phyloP scores from a whole-genome alignment of 2,329 filamentous ascomycete species.

The Scedosporium dehoogii region DNA sequence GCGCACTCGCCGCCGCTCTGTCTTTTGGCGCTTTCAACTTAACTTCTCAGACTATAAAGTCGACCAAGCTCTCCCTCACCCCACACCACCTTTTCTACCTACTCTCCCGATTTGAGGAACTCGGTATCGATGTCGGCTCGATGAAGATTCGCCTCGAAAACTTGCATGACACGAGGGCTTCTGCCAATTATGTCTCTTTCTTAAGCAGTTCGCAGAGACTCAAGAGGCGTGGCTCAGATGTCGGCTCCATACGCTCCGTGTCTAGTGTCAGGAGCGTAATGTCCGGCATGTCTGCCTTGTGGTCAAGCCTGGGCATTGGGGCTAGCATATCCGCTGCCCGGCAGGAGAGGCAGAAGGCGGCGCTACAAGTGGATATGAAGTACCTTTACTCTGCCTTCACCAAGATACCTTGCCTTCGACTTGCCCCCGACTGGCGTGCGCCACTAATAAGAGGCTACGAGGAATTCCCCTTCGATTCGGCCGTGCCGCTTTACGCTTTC shows the following conservation, averaged over 20 bases:
- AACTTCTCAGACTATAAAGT: constrained; percentile 75
- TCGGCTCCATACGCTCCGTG: constrained; percentile 86
- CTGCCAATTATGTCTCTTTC: constrained; percentile 93
- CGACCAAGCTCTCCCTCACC: constrained; percentile 83
- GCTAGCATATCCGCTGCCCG: constrained; percentile 71
- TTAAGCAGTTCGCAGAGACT: constrained; percentile 73
- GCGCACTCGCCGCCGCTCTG: constrained; percentile 71
- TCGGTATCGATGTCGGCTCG: constrained; percentile 81
- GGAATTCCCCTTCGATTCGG: constrained; percentile 96
- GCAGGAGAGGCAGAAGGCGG: constrained; percentile 81
- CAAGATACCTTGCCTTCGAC: constrained; percentile 84
- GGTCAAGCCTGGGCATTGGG: constrained; percentile 78
- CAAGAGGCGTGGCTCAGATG: constrained; percentile 70
- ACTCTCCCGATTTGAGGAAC: constrained; percentile 86
- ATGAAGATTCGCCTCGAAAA: constrained; percentile 97
- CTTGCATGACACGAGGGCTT: constrained; percentile 75
- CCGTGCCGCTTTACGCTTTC: constrained; percentile 92
- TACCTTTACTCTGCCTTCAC: constrained; percentile 98
- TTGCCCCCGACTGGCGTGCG: constrained; percentile 89
- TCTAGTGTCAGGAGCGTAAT: constrained; percentile 96
- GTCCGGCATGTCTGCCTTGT: constrained; percentile 90
- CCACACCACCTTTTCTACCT: constrained; percentile 96
- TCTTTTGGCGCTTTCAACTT: constrained; percentile 81
- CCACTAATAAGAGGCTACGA: constrained; percentile 87
- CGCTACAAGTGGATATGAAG: constrained; percentile 77